Percentiles rank a stretch among this genome's conserved stretches.
Conservation (phyloP, 257 asterid species). For the Rubia yunnanensis region DNA sequence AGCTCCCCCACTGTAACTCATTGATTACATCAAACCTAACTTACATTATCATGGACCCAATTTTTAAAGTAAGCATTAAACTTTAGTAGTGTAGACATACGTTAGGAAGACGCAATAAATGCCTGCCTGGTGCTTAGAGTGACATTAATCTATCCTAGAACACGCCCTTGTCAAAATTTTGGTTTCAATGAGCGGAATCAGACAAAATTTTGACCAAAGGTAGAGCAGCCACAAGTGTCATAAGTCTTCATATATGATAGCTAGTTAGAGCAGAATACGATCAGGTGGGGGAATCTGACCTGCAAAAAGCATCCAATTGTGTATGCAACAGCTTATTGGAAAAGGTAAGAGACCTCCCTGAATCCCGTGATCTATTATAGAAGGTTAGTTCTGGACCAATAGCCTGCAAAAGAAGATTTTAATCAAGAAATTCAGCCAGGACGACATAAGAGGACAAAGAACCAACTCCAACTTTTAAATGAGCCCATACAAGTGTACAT, state of each 20-base stretch:
- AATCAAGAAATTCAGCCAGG: conserved; percentile 3
- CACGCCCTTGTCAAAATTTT: neutral
- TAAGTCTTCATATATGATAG: neutral
- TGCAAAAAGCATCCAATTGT: conserved; percentile 84
- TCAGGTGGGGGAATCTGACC: conserved; percentile 32
- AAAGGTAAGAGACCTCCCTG: conserved; percentile 40
- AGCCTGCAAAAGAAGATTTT: conserved; percentile 46
- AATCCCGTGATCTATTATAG: conserved; percentile 61
- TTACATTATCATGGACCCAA: neutral
- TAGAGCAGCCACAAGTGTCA: neutral
- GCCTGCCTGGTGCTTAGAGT: neutral
- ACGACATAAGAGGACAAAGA: conserved; percentile 12
- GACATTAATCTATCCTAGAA: neutral
- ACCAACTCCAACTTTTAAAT: conserved; percentile 9
- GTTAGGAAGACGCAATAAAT: neutral
- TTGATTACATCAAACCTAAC: neutral
- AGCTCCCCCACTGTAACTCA: neutral
- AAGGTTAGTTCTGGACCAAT: conserved; percentile 97
- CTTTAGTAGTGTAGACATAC: neutral
- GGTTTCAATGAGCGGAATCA: neutral
- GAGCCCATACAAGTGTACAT: conserved; percentile 1
- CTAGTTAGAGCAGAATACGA: neutral
- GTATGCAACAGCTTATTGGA: conserved; percentile 88
- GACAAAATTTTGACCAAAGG: neutral
- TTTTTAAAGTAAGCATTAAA: neutral